These are phyloP conservation scores for Picochlorum sp. DNA, from an alignment of 139 green algal genomes.

Conservation along the genomic window DNA sequence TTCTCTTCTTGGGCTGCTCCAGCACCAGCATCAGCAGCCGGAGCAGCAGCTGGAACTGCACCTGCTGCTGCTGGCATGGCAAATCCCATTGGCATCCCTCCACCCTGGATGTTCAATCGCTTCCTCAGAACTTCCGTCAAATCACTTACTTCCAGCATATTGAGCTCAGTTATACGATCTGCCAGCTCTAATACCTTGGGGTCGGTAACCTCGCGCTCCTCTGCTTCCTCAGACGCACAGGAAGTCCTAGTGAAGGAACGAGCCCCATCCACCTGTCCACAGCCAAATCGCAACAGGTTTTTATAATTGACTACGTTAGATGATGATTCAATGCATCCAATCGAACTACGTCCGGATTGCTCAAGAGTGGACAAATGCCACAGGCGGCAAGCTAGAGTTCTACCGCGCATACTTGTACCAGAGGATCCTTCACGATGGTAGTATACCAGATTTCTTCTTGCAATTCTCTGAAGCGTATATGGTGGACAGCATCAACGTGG, in stretches of 20 bases:
- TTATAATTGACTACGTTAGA: too few species aligned
- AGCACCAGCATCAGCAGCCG: not conserved
- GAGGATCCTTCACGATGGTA: too few species aligned
- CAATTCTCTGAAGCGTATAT: too few species aligned
- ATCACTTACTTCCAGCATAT: conserved; percentile 63
- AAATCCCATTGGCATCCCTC: conserved; percentile 39
- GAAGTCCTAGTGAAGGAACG: not conserved
- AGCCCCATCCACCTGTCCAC: not conserved
- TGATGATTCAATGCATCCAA: too few species aligned
- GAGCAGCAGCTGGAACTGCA: not conserved
- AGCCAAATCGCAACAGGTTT: too few species aligned
- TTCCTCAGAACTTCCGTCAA: conserved; percentile 64
- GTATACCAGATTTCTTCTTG: too few species aligned
- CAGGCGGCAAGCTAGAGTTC: conserved; percentile 1
- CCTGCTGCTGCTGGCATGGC: conserved; percentile 20
- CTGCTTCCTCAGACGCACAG: not conserved
- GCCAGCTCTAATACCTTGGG: conserved; percentile 45
- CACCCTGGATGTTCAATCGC: conserved; percentile 48
- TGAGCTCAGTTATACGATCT: conserved; percentile 59
- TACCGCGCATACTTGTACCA: not conserved
- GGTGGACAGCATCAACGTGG: too few species aligned
- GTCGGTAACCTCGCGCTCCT: conserved; percentile 28
- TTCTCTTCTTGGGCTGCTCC: conserved; percentile 57
- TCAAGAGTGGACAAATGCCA: not conserved
- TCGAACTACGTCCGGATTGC: too few species aligned